A percentile compares a stretch with the other conserved stretches of the same genome.
Evolutionary conservation across 257 asterid genomes (phyloP).

Genomic region (Solanum infundibuliforme): DNA sequence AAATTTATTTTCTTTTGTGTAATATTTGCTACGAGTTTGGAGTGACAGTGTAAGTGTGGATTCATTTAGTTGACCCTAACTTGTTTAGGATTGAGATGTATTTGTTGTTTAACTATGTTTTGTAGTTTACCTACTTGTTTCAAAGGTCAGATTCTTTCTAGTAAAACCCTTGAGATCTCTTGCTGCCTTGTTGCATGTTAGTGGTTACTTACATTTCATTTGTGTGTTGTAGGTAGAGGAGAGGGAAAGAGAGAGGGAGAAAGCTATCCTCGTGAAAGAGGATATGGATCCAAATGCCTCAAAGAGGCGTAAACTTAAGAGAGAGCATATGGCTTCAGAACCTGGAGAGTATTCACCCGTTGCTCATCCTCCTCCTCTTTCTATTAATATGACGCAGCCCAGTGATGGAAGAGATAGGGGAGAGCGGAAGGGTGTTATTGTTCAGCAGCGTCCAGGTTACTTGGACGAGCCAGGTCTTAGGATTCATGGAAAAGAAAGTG

Average conservation of each 20-base stretch:
- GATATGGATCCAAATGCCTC: slow-evolving; percentile 68
- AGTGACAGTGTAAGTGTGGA: not conserved
- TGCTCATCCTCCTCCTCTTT: slow-evolving; percentile 44
- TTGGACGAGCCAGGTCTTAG: slow-evolving; percentile 75
- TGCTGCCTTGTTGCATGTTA: not conserved
- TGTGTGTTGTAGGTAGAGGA: slow-evolving; percentile 56
- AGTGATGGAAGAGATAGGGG: slow-evolving; percentile 78
- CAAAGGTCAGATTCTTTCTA: not conserved
- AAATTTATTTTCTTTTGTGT: not conserved
- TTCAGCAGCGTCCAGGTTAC: slow-evolving; percentile 66
- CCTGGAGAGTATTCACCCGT: slow-evolving; percentile 88
- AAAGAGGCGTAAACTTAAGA: slow-evolving; percentile 83
- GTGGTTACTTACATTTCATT: not conserved
- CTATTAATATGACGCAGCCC: slow-evolving; percentile 43
- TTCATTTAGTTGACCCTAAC: not conserved
- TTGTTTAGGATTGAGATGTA: not conserved
- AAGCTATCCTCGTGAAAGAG: slow-evolving; percentile 48
- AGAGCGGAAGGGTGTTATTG: slow-evolving; percentile 63
- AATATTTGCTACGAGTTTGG: not conserved
- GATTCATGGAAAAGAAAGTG: slow-evolving; percentile 69
- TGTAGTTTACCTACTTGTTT: not conserved
- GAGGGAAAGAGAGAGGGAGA: slow-evolving; percentile 76
- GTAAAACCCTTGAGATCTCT: not conserved
- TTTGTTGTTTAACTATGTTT: not conserved
- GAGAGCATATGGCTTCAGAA: slow-evolving; percentile 77